Evolutionary conservation across 371 early-diverging fungal species (phyloP).

Genomic region (Saksenaea oblongispora): DNA sequence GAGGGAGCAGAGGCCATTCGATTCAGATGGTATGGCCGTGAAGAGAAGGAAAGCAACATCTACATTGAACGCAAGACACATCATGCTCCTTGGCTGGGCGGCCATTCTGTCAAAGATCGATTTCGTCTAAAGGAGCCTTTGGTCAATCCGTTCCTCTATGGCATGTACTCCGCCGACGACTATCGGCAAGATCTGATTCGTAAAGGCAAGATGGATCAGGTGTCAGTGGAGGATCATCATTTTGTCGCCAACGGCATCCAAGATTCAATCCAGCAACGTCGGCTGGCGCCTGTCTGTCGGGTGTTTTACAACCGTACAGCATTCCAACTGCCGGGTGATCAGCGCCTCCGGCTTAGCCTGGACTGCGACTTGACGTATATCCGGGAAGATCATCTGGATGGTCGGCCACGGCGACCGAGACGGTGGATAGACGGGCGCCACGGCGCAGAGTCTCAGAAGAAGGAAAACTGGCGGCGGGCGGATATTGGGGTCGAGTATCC

Average conservation of each 20-base stretch:
- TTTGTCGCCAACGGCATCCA: constrained; percentile 85
- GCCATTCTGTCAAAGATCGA: constrained; percentile 95
- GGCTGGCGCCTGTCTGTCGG: constrained; percentile 84
- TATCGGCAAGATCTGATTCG: constrained; percentile 75
- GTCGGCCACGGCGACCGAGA: constrained; percentile 10
- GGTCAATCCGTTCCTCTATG: constrained; percentile 83
- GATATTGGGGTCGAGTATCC: constrained; percentile 93
- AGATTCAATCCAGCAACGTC: constrained; percentile 67
- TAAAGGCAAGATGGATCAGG: constrained; percentile 69
- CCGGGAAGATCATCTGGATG: constrained; percentile 90
- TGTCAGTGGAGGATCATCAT: constrained; percentile 61
- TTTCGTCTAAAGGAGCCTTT: constrained; percentile 92
- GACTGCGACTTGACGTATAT: constrained; percentile 98
- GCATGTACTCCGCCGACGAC: constrained; percentile 77
- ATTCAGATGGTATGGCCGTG: constrained; percentile 86
- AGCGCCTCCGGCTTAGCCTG: constrained; percentile 93
- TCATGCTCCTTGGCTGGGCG: constrained; percentile 94
- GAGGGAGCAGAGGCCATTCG: constrained; percentile 90
- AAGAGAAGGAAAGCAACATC: constrained; percentile 48
- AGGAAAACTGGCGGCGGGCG: constrained; percentile 87
- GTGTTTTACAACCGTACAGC: constrained; percentile 99
- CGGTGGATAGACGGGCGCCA: constrained; percentile 66
- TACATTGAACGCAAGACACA: constrained; percentile 54
- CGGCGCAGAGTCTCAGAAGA: constrained; percentile 54
- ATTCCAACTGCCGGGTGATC: constrained; percentile 98